Evolutionary conservation across 805 yeast genomes (phyloP), one percentile per base, ranked within the genome.

Genomic region (Barnettozyma populi): DNA sequence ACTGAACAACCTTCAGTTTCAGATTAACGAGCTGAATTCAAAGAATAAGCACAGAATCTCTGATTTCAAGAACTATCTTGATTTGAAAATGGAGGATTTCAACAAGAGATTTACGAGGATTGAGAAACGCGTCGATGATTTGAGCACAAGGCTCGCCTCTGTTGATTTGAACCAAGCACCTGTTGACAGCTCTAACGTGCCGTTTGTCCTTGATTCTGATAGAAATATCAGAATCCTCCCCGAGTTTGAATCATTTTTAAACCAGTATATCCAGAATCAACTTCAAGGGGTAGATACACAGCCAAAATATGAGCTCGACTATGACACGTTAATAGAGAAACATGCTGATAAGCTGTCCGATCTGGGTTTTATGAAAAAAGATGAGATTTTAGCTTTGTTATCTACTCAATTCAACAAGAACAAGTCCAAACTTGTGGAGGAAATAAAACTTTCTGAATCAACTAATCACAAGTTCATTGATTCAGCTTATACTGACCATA

Each of bases 371-470:
- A 44, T 59, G 53, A 45, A 45, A 23, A 56, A 41, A 36, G 52
- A 56, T 4, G 61, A 60, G 43, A 57, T 58, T 5, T 39, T 55
- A 14, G 46, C 53, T 2, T 37, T 60, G 23, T 51, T 60, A 1
- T 39, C 56, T 2, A n/a, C 31, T 13, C 55, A 58, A 35, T 60
- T 57, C 47, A 55, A 57, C 35, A 51, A 58, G 34, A 57, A 56
- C 44, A 60, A 57, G 36, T 35, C 38, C 18, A 49, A 48, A 44
- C 27, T 59, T 24, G 47, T 60, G 1, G 41, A 52, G 31, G 62
- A 60, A 41, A 53, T 60, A 36, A 57, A 59, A 31, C 24, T 43
- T 8, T 10, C 52, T 25, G 21, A 47, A 42, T 4, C 25, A 37
- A 29, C 21, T 44, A 29, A 35, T 31, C 36, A 29, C 36, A 44